Evolutionary conservation across 306 rosid species (phyloP), one percentile per base, ranked within the genome.

Genomic region (Cicer cuneatum): DNA sequence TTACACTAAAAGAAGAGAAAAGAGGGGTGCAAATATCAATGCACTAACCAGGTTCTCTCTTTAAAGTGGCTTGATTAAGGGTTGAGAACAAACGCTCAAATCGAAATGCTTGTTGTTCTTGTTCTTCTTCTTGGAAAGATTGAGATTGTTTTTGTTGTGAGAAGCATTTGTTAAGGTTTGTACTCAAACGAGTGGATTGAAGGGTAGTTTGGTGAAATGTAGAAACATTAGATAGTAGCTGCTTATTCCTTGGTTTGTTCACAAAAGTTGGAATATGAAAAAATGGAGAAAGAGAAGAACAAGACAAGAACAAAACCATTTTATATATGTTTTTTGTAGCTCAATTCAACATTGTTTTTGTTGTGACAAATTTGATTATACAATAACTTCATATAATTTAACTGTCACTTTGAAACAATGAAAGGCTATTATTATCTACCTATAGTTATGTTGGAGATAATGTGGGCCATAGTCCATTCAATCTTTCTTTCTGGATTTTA

Each of bases 11-110:
- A 79, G 5, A 41, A 73, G 33, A 45, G 47, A 35, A 64, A 63
- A 24, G 10, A 10, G 56, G 13, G 5, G 9, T 66, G 21, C 18
- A 66, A 66, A 66, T 43, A 21, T 48, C 8, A 72, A 59, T 48
- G 38, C 11, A 74, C 75, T 9, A 72, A 89, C 97, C 95, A n/a
- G 97, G 86, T 56, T 92, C 96, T 79, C 97, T 87, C 75, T 87
- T 81, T 74, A 88, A 72, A 13, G 97, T 86, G 49, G 81, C 86
- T 85, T 84, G 89, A 78, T 88, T 85, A 73, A 92, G 88, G 68
- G 86, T 92, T 60, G 97, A 92, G 78, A 88, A 92, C 51, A 89
- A 83, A 72, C 87, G 59, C 84, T 89, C 90, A 29, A 89, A 71
- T 51, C 82, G 81, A 12, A 72, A 68, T 14, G 68, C 37, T 72